Evolutionary conservation across 208 protist genomes (phyloP).

Genomic region (Trypanosoma boissoni): DNA sequence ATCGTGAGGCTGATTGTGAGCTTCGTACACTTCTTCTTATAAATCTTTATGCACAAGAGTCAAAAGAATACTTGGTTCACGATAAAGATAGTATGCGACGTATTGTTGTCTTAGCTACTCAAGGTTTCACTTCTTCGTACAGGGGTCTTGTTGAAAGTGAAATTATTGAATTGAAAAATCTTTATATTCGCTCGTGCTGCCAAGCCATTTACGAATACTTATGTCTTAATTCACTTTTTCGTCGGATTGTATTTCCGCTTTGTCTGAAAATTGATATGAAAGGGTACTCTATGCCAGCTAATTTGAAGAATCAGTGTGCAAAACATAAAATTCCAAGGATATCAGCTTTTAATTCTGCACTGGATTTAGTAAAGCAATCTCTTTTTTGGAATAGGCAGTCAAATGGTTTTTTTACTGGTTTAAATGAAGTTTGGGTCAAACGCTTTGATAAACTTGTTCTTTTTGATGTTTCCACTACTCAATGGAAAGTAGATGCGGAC

Average conservation of each 20-base stretch:
- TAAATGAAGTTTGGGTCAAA: slow-evolving; percentile 59
- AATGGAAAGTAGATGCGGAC: slow-evolving; percentile 38
- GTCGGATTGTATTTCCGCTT: slow-evolving; percentile 59
- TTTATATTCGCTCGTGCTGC: slow-evolving; percentile 52
- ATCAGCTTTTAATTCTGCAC: slow-evolving; percentile 31
- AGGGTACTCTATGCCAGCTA: not conserved
- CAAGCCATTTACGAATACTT: slow-evolving; percentile 81
- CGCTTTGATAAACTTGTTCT: slow-evolving; percentile 50
- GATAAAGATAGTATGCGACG: slow-evolving; percentile 44
- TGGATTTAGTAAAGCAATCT: slow-evolving; percentile 32
- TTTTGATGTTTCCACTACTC: slow-evolving; percentile 38
- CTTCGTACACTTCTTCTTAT: slow-evolving; percentile 60
- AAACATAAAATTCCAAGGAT: not conserved
- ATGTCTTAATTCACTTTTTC: slow-evolving; percentile 59
- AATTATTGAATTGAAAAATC: slow-evolving; percentile 58
- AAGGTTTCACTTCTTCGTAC: slow-evolving; percentile 34
- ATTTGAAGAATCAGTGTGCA: not conserved
- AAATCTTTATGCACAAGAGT: slow-evolving; percentile 69
- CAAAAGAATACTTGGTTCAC: slow-evolving; percentile 49
- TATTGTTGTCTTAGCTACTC: slow-evolving; percentile 69
- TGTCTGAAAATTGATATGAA: slow-evolving; percentile 33
- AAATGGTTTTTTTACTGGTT: slow-evolving; percentile 47
- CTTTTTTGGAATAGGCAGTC: slow-evolving; percentile 53
- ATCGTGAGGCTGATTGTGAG: slow-evolving; percentile 17
- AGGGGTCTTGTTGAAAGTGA: slow-evolving; percentile 54